A percentile compares a stretch with the other conserved stretches of the same genome.
phyloP scores from a whole-genome alignment of 1,139 yeast species.

The Nematodospora anomalae region DNA sequence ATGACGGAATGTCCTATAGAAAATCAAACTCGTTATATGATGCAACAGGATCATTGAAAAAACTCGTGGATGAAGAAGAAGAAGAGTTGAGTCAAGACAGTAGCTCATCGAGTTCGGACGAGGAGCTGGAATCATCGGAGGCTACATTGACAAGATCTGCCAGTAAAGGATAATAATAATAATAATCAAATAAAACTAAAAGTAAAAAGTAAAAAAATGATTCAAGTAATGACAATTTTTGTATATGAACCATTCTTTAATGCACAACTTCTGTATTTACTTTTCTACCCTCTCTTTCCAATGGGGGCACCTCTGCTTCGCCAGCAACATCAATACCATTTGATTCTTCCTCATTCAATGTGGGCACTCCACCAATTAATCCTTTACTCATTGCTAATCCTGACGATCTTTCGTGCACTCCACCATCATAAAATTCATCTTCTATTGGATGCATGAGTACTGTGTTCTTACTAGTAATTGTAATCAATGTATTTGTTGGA shows the following conservation, averaged over 20 bases:
- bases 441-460: conserved; percentile 86
- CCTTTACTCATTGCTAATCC: conserved; percentile 89
- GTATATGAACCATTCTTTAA: conserved; percentile 4
- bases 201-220: conserved; percentile 2
- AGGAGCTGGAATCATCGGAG: conserved; percentile 21
- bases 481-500: conserved; percentile 86
- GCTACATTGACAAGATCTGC: conserved; percentile 42
- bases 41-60: conserved; percentile 35
- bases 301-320: conserved; percentile 66
- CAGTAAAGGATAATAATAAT: conserved; percentile 32
- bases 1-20: conserved; percentile 74
- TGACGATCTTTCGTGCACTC: conserved; percentile 65
- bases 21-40: conserved; percentile 63
- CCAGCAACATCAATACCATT: conserved; percentile 4
- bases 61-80: conserved; percentile 12
- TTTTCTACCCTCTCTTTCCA: conserved; percentile 79
- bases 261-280: conserved; percentile 7
- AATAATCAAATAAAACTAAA: conserved; percentile 2
- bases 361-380: conserved; percentile 58
- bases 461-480: conserved; percentile 75
- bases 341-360: not conserved
- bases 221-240: conserved; percentile 1
- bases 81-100: conserved; percentile 9
- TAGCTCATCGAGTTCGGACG: conserved; percentile 13
- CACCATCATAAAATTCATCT: conserved; percentile 83